Evolutionary conservation across 257 asterid species (phyloP), one percentile per base, ranked within the genome.

Genomic region (Ehretia macrophylla): DNA sequence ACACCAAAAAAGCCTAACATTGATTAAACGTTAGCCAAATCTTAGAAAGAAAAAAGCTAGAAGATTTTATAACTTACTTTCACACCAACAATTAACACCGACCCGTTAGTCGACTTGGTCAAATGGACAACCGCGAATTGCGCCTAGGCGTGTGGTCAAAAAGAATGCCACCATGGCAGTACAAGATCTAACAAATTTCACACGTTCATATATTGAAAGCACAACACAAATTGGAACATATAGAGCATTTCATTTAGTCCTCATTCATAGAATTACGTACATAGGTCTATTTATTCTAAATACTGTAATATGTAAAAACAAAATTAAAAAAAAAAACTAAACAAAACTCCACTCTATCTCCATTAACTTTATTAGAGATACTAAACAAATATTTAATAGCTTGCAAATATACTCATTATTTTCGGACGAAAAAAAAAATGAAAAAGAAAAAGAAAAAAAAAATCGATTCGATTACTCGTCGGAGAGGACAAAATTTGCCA

Each of bases 401-500:
- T 32, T 9, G 14, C 44, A 59, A 56, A 56, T 66, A 66, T 35
- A 67, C 42, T 59, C 38, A 8, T 58, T 58, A 60, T 48, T 42
- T 2, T 11, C 23, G 10, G n/a, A 17, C 45, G 8, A 3, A 39
- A 8, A 21, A 8, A 39, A 8, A 21, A 8, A 38, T 4, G 20
- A 17, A 51, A 53, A 19, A 42, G 13, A 8, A 17, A 11, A 55
- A 32, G 8, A 17, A 8, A 56, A 48, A 8, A 59, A 37, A 63
- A 66, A 65, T 60, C 39, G 45, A 68, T 62, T 68, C 80, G 77
- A 74, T 27, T 64, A 4, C 17, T 52, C 57, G 76, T 66, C 81
- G 63, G 75, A 22, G 75, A 22, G 39, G 11, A 76, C 88, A 87
- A 85, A 87, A 87, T 74, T 82, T 87, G 94, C 88, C 86, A 4